Conservation (phyloP, 257 asterid species). For the Mitragyna speciosa region DNA sequence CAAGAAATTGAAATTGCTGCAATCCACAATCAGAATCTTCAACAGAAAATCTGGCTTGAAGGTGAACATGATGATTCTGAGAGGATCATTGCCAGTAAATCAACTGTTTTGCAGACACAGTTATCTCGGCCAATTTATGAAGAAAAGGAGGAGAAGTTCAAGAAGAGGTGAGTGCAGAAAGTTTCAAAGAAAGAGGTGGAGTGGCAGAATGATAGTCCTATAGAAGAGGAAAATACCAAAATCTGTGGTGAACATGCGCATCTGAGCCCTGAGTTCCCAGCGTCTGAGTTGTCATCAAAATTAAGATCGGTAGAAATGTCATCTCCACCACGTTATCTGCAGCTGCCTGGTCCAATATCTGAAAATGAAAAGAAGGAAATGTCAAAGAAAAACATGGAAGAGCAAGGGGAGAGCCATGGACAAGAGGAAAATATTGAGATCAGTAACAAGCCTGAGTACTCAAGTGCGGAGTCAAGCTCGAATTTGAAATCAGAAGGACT, state of each 20-base stretch:
- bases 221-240: not conserved
- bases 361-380: not conserved
- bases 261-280: not conserved
- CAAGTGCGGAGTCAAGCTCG: not conserved
- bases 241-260: not conserved
- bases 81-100: not conserved
- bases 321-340: not conserved
- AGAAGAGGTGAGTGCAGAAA: too few relatives aligned
- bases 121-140: not conserved
- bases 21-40: not conserved
- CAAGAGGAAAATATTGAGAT: not conserved
- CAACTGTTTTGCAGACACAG: not conserved
- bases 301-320: not conserved
- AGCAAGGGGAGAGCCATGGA: not conserved
- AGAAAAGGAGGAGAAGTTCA: not conserved
- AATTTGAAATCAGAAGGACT: slow-evolving; percentile 1
- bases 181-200: not conserved
- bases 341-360: not conserved
- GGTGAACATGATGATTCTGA: slow-evolving; percentile 7
- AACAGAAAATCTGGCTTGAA: not conserved
- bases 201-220: not conserved
- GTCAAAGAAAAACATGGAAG: not conserved
- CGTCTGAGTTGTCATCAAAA: not conserved
- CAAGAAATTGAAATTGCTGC: not conserved
- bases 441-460: not conserved